Conservation (phyloP, 768 basidiomycete genomes). For the Rhodotorula diobovata region DNA sequence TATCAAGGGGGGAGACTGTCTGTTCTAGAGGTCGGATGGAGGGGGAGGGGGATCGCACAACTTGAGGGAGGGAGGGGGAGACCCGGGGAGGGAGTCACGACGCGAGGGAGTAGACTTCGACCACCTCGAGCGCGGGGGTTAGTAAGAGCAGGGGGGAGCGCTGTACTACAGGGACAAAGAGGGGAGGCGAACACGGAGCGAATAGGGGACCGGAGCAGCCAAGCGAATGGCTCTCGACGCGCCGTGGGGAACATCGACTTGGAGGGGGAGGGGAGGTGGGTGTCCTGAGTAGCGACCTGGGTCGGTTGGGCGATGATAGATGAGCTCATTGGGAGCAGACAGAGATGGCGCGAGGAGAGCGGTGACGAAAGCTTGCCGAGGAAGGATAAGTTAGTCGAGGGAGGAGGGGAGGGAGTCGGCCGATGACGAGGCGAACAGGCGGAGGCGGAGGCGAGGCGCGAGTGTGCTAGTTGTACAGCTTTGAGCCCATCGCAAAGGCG, state of each 20-base stretch:
- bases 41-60: slow-evolving; percentile 4
- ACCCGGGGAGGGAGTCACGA: neutral
- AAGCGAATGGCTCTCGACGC: slow-evolving; percentile 14
- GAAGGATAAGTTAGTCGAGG: slow-evolving; percentile 13
- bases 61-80: too few species aligned
- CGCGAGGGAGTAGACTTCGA: slow-evolving; percentile 11
- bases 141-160: neutral
- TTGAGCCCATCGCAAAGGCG: neutral
- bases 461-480: neutral
- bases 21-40: neutral
- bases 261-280: neutral
- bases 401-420: neutral
- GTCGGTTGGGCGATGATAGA: neutral
- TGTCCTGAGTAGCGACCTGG: neutral
- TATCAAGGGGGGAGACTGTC: neutral
- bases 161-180: neutral
- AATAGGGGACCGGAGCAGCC: slow-evolving; percentile 8
- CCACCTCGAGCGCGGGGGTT: neutral
- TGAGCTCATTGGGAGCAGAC: slow-evolving; percentile 9
- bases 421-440: neutral
- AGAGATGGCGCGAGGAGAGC: neutral
- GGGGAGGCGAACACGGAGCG: neutral
- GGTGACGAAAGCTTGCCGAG: neutral
- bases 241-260: neutral
- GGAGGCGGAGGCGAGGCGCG: neutral